Percentiles rank a stretch among this genome's conserved stretches.
phyloP scores from a whole-genome alignment of 2,329 filamentous ascomycete genomes.

The Colletotrichum sidae region DNA sequence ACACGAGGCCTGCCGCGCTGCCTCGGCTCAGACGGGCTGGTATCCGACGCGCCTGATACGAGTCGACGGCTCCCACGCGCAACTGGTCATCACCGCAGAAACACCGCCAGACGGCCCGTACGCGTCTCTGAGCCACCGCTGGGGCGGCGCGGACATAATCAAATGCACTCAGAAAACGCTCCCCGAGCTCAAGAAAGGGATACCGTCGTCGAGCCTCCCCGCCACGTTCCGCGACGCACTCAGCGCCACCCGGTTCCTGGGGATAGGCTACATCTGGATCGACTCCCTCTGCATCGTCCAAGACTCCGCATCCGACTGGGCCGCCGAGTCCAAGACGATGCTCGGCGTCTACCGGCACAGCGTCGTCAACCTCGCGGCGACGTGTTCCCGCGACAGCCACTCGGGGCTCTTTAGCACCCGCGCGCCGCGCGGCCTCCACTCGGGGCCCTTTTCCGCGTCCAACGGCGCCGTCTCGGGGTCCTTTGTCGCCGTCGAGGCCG shows the following conservation, averaged over 20 bases:
- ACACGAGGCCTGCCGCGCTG: too few species aligned
- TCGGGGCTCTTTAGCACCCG: too few species aligned
- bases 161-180: background rate
- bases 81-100: too few species aligned
- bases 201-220: background rate
- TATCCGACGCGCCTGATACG: too few species aligned
- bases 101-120: background rate
- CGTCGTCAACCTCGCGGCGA: background rate
- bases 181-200: background rate
- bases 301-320: conserved; percentile 27
- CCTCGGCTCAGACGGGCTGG: too few species aligned
- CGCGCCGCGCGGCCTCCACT: too few species aligned
- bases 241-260: background rate
- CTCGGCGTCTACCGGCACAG: conserved; percentile 3
- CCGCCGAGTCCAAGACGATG: conserved; percentile 23
- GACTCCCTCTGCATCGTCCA: conserved; percentile 35
- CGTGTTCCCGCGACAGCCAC: too few species aligned
- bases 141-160: background rate
- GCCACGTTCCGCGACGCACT: background rate
- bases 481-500: too few species aligned
- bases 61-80: too few species aligned
- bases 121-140: background rate
- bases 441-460: too few species aligned
- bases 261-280: conserved; percentile 2
- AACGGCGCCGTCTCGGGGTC: too few species aligned